Evolutionary conservation across 352 stramenopile genomes (phyloP).

Genomic region (Globisporangium megalacanthum): DNA sequence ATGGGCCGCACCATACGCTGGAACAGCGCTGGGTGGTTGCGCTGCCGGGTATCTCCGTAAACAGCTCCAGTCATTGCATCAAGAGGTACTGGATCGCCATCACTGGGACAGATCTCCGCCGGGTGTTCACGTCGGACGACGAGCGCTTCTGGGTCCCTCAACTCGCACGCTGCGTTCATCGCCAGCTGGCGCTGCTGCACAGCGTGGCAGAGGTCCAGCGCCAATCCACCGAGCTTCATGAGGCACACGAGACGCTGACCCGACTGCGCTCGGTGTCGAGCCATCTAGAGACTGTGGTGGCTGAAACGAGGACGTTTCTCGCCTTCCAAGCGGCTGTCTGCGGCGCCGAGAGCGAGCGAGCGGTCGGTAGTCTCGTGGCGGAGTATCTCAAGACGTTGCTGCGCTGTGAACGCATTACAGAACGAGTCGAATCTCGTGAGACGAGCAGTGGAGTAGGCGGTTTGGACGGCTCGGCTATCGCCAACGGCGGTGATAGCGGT

Average conservation of each 20-base stretch:
- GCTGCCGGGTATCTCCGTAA: not conserved
- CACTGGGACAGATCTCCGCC: constrained; percentile 1
- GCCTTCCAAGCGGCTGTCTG: constrained; percentile 3
- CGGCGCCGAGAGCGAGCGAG: constrained; percentile 1
- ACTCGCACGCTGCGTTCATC: not conserved
- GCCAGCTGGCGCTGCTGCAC: constrained; percentile 6
- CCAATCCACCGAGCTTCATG: not conserved
- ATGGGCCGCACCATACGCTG: not conserved
- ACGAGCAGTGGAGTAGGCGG: not conserved
- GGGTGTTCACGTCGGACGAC: constrained; percentile 8
- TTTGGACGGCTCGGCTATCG: not conserved
- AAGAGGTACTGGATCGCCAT: constrained; percentile 5
- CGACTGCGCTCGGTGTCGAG: not conserved
- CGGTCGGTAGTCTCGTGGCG: not conserved
- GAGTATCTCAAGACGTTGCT: constrained; percentile 12
- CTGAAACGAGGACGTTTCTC: not conserved
- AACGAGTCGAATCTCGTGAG: not conserved
- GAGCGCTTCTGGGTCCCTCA: constrained; percentile 10
- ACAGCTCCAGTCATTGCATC: not conserved
- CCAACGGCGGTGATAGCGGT: not conserved
- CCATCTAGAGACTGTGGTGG: not conserved
- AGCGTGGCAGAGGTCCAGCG: not conserved
- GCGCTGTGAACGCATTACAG: constrained; percentile 1
- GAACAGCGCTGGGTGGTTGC: constrained; percentile 6
- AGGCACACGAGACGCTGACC: not conserved